Percentiles rank a stretch among this genome's conserved stretches.
phyloP scores from a whole-genome alignment of 2,329 filamentous ascomycete genomes.

The Xylaria sp. region DNA sequence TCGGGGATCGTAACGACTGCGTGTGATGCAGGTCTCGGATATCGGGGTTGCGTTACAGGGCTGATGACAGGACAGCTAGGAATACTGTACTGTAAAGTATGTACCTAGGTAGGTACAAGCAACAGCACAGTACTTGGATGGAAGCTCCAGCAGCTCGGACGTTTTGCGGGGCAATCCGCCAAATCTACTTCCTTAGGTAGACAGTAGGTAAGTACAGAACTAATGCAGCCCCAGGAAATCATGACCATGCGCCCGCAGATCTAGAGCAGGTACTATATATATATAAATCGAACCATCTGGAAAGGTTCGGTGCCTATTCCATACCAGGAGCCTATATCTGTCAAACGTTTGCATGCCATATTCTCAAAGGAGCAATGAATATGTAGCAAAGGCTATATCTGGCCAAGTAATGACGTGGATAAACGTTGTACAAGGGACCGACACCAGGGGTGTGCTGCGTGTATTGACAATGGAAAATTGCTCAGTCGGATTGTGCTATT shows the following conservation, averaged over 20 bases:
- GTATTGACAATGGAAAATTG: too few relatives aligned
- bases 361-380: not conserved
- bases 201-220: not conserved
- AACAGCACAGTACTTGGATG: not conserved
- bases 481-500: not conserved
- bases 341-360: not conserved
- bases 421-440: not conserved
- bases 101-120: not conserved
- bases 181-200: not conserved
- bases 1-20: constrained; percentile 4
- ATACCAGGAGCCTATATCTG: not conserved
- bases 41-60: constrained; percentile 26
- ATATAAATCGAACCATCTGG: not conserved
- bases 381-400: not conserved
- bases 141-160: constrained; percentile 23
- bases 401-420: not conserved
- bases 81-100: too few relatives aligned
- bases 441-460: not conserved
- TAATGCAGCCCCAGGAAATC: constrained; percentile 13
- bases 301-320: not conserved
- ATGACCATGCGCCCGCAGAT: not conserved
- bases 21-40: constrained; percentile 22
- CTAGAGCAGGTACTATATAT: not conserved
- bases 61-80: constrained; percentile 29
- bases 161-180: constrained; percentile 27